Percentiles rank a stretch among this genome's conserved stretches.
These are phyloP conservation scores for Colletotrichum kahawae DNA, from an alignment of 2,329 filamentous ascomycete genomes.

Conservation along the genomic window DNA sequence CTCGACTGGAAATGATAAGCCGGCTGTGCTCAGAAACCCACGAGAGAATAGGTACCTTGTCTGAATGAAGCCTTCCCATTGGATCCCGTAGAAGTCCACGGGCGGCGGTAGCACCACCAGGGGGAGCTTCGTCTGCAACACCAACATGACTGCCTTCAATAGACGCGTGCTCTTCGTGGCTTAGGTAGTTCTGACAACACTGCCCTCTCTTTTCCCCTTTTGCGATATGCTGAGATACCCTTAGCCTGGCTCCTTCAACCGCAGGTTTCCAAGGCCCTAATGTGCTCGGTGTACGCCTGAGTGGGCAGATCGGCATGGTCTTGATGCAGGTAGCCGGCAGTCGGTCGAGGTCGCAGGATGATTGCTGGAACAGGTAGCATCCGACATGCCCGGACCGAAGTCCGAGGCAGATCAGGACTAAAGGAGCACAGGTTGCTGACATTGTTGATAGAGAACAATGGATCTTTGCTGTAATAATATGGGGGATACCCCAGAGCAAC, in stretches of 20 bases:
- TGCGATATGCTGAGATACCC: not conserved
- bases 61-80: not conserved
- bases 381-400: not conserved
- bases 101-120: not conserved
- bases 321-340: conserved; percentile 6
- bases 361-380: conserved; percentile 1
- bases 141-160: not conserved
- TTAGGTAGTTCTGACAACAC: not conserved
- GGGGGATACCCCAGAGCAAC: not conserved
- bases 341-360: conserved; percentile 7
- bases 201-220: not conserved
- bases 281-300: conserved; percentile 1
- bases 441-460: not conserved
- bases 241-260: not conserved
- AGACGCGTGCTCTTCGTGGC: not conserved
- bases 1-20: not conserved
- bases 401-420: not conserved
- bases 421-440: not conserved
- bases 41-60: not conserved
- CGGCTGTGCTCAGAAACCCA: not conserved
- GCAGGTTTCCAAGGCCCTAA: conserved; percentile 9
- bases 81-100: not conserved
- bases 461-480: not conserved
- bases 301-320: conserved; percentile 10
- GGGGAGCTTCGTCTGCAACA: not conserved